phyloP scores from a whole-genome alignment of 169 alveolate genomes.

The Cystoisospora suis region DNA sequence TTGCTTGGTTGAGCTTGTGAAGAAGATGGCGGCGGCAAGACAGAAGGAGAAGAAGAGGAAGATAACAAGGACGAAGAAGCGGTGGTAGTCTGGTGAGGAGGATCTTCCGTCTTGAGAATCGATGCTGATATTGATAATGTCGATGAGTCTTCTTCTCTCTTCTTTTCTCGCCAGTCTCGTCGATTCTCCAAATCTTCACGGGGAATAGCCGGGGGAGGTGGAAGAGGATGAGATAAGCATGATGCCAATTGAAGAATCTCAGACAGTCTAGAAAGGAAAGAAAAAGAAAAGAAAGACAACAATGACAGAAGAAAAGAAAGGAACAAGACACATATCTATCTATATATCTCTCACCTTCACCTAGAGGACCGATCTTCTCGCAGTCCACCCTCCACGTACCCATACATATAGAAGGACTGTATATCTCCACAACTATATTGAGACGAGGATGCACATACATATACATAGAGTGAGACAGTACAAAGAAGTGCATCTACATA shows the following conservation, averaged over 20 bases:
- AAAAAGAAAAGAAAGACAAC: too few species aligned
- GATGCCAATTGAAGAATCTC: constrained; percentile 5
- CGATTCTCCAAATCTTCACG: constrained; percentile 13
- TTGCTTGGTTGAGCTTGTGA: too few species aligned
- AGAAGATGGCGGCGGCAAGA: not conserved
- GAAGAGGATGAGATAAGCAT: constrained; percentile 15
- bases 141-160: not conserved
- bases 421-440: not conserved
- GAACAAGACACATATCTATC: not conserved
- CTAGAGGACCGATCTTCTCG: too few species aligned
- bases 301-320: too few species aligned
- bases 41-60: not conserved
- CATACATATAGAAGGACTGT: not conserved
- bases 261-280: not conserved
- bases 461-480: not conserved
- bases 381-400: too few species aligned
- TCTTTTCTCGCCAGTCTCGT: constrained; percentile 13
- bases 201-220: constrained; percentile 14
- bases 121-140: not conserved
- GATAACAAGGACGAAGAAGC: not conserved
- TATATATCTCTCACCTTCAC: too few species aligned
- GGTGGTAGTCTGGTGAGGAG: not conserved
- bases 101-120: not conserved
- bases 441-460: not conserved
- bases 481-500: not conserved